These are phyloP conservation scores for Termitomyces sp. DNA, from an alignment of 768 basidiomycete genomes.

Conservation along the genomic window DNA sequence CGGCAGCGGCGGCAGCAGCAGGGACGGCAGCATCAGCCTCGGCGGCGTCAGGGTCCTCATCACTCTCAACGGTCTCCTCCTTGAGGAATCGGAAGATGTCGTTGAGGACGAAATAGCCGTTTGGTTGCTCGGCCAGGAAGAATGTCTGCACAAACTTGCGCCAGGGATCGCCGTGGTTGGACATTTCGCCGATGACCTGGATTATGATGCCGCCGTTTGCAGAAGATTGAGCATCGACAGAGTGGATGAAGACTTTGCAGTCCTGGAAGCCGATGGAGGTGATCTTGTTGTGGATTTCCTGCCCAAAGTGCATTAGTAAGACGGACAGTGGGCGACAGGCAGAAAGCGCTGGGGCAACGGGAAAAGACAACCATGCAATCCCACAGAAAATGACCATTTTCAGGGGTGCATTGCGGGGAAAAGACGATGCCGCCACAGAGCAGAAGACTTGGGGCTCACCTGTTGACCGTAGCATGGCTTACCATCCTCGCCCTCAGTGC, in stretches of 20 bases:
- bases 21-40: conserved; percentile 19
- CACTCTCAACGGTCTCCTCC: conserved; percentile 85
- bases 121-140: conserved; percentile 98
- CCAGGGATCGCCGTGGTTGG: conserved; percentile 89
- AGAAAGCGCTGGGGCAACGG: too few relatives aligned
- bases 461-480: conserved; percentile 90
- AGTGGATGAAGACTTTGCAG: conserved; percentile 99
- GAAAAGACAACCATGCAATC: too few relatives aligned
- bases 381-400: too few relatives aligned
- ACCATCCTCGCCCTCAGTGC: conserved; percentile 93
- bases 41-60: conserved; percentile 20
- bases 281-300: conserved; percentile 99
- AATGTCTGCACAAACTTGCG: conserved; percentile 99
- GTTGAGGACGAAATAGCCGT: conserved; percentile 99
- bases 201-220: conserved; percentile 96
- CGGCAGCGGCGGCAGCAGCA: conserved; percentile 22
- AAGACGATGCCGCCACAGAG: too few relatives aligned
- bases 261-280: conserved; percentile 90
- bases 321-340: too few relatives aligned
- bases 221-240: conserved; percentile 95
- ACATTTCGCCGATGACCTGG: conserved; percentile 99
- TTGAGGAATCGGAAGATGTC: conserved; percentile 99
- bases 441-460: conserved; percentile 46
- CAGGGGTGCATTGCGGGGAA: too few relatives aligned
- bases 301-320: conserved; percentile 8